A percentile compares a stretch with the other conserved stretches of the same genome.
These are phyloP conservation scores for Xanthoconium separans DNA, from an alignment of 1,284 basidiomycete species.

Conservation along the genomic window DNA sequence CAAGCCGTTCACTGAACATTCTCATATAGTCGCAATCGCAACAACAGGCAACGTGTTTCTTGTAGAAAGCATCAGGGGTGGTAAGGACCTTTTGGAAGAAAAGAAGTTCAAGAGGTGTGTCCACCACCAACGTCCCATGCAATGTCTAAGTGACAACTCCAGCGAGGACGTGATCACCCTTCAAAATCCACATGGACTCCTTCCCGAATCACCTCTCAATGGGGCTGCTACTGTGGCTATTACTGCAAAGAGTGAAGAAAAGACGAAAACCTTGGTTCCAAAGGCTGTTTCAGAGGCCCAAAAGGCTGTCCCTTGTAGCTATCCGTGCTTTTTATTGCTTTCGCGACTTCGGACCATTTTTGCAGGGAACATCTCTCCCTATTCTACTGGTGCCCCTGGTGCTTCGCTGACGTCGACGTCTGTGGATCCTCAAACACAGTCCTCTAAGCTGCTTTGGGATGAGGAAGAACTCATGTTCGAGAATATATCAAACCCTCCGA, in stretches of 20 bases:
- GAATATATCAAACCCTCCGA: constrained; percentile 72
- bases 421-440: constrained; percentile 75
- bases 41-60: constrained; percentile 92
- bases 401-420: constrained; percentile 94
- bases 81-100: constrained; percentile 85
- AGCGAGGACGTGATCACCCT: constrained; percentile 91
- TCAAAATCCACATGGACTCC: constrained; percentile 81
- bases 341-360: constrained; percentile 8
- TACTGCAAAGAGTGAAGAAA: constrained; percentile 32
- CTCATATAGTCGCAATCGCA: constrained; percentile 87
- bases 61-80: constrained; percentile 86
- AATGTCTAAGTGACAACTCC: constrained; percentile 2
- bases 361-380: constrained; percentile 87
- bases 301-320: constrained; percentile 63
- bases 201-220: constrained; percentile 51
- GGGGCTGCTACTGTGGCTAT: constrained; percentile 30
- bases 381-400: constrained; percentile 87
- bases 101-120: constrained; percentile 79
- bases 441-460: constrained; percentile 86
- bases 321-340: neutral
- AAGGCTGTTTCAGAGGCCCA: constrained; percentile 48
- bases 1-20: constrained; percentile 90
- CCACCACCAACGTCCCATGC: neutral
- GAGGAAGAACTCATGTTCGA: constrained; percentile 95
- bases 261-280: constrained; percentile 33